Conservation (phyloP, 768 basidiomycete genomes). For the Nevesoporus exiguus region DNA sequence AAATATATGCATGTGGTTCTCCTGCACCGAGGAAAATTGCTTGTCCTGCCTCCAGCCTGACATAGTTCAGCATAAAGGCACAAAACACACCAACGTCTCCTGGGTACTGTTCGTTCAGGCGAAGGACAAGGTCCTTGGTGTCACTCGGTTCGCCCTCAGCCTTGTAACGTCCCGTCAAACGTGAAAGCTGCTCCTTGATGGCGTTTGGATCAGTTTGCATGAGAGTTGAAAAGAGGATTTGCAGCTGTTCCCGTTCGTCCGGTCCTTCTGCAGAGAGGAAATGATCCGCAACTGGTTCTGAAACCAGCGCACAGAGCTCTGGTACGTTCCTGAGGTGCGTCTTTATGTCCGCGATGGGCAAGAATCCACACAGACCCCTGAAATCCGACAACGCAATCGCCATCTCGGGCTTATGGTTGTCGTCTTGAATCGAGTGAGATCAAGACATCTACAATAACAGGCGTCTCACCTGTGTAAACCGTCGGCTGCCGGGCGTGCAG, state of each 20-base stretch:
- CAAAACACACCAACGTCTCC: constrained; percentile 94
- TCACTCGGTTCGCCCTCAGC: constrained; percentile 42
- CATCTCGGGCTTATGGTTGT: constrained; percentile 99
- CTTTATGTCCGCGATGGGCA: constrained; percentile 72
- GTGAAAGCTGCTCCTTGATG: constrained; percentile 53
- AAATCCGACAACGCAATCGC: constrained; percentile 94
- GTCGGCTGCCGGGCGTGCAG: constrained; percentile 68
- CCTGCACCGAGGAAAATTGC: constrained; percentile 95
- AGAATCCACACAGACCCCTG: constrained; percentile 88
- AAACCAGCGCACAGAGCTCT: constrained; percentile 74
- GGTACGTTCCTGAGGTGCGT: constrained; percentile 62
- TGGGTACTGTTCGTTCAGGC: constrained; percentile 73
- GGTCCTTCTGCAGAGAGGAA: constrained; percentile 46
- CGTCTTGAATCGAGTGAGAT: constrained; percentile 49
- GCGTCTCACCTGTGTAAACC: constrained; percentile 80
- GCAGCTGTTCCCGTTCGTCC: constrained; percentile 51
- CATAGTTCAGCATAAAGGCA: constrained; percentile 83
- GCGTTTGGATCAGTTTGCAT: constrained; percentile 69
- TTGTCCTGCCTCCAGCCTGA: constrained; percentile 74
- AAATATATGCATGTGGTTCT: constrained; percentile 95
- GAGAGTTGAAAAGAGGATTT: constrained; percentile 72
- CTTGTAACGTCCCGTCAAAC: constrained; percentile 63
- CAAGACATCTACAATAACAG: background rate
- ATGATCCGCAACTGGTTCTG: constrained; percentile 44
- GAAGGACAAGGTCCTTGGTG: constrained; percentile 59